Evolutionary conservation across 2,329 filamentous ascomycete genomes (phyloP).

Genomic region (Sporothrix brunneoviolacea): DNA sequence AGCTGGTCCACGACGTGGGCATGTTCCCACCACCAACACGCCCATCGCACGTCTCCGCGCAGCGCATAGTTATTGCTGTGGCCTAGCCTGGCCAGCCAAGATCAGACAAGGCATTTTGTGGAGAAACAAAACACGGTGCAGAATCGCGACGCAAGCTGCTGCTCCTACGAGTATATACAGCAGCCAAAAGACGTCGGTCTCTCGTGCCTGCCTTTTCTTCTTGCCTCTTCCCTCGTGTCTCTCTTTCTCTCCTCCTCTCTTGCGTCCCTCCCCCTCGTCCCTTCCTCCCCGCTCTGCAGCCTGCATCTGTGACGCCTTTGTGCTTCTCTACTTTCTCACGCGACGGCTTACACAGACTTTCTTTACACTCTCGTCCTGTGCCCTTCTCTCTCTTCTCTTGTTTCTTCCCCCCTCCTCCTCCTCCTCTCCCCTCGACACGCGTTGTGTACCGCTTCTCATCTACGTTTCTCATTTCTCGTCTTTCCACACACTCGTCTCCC

Average conservation of each 20-base stretch:
- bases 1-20: too few species aligned
- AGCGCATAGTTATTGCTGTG: too few species aligned
- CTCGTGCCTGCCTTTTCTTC: not conserved
- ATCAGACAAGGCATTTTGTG: not conserved
- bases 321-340: not conserved
- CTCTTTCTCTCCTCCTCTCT: too few species aligned
- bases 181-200: not conserved
- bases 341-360: too few species aligned
- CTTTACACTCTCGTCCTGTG: too few species aligned
- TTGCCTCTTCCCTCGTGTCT: too few species aligned
- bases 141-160: constrained; percentile 8
- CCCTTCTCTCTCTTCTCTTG: not conserved
- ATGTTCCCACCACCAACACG: too few species aligned
- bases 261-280: not conserved
- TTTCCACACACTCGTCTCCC: not conserved
- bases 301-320: not conserved
- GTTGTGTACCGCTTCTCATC: not conserved
- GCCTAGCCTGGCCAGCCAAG: too few species aligned
- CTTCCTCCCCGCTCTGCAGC: not conserved
- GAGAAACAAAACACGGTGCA: constrained; percentile 9
- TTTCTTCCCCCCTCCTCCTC: not conserved
- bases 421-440: not conserved
- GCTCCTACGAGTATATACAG: too few species aligned
- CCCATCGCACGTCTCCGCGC: too few species aligned
- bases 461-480: not conserved